Conservation (phyloP, 2,329 filamentous ascomycete genomes). For the Fusarium albidum region DNA sequence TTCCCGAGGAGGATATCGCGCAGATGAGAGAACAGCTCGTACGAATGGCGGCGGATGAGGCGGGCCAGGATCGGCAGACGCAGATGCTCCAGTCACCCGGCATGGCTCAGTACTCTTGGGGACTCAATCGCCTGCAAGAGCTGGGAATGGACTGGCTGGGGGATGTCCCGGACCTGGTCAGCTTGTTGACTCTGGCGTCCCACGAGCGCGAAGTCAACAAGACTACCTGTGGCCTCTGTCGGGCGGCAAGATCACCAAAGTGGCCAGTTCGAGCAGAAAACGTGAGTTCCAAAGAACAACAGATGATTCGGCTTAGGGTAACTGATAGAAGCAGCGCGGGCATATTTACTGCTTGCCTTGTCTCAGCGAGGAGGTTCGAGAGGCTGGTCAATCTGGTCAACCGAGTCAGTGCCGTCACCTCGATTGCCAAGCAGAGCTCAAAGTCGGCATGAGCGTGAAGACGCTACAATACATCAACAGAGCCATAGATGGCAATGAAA, state of each 20-base stretch:
- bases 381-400: neutral
- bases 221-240: slow-evolving; percentile 20
- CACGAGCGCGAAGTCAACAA: slow-evolving; percentile 14
- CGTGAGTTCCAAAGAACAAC: slow-evolving; percentile 15
- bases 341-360: slow-evolving; percentile 46
- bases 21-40: neutral
- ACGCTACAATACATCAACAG: neutral
- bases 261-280: neutral
- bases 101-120: slow-evolving; percentile 10
- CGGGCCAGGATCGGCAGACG: too few relatives aligned
- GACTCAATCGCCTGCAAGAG: slow-evolving; percentile 16
- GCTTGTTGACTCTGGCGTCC: slow-evolving; percentile 15
- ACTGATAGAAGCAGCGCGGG: slow-evolving; percentile 41
- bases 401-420: neutral
- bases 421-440: neutral
- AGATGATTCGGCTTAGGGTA: fast-evolving
- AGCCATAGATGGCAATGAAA: fast-evolving
- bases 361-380: neutral
- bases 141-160: slow-evolving; percentile 25
- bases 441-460: neutral
- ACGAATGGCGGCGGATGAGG: neutral
- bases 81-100: neutral
- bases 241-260: fast-evolving
- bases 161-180: slow-evolving; percentile 23
- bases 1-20: neutral